Conservation (phyloP, 2,329 filamentous ascomycete species). For the Sclerotinia trifoliorum region DNA sequence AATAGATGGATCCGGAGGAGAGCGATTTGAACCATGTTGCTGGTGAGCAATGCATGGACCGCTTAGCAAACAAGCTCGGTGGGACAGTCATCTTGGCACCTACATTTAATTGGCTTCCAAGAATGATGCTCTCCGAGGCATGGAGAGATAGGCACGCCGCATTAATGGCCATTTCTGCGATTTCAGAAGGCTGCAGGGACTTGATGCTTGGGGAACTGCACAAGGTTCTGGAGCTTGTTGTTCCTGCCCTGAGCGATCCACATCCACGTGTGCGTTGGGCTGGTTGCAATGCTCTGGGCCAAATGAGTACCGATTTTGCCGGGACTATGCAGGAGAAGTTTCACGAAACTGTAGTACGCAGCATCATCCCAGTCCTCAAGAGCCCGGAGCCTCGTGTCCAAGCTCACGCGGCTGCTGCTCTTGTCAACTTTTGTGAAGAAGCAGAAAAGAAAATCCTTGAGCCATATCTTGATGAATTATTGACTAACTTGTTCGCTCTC, state of each 20-base stretch:
- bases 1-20: constrained; percentile 84
- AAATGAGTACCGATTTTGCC: constrained; percentile 99
- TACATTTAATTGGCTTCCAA: constrained; percentile 93
- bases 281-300: constrained; percentile 95
- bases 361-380: constrained; percentile 88
- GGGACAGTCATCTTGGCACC: constrained; percentile 89
- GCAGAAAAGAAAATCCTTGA: constrained; percentile 89
- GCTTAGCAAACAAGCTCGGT: constrained; percentile 93
- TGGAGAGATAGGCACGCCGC: constrained; percentile 97
- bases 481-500: constrained; percentile 81
- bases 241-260: constrained; percentile 83
- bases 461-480: constrained; percentile 85
- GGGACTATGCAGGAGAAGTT: constrained; percentile 97
- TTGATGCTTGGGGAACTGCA: constrained; percentile 93
- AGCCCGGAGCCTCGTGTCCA: constrained; percentile 91
- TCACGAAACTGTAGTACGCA: constrained; percentile 80
- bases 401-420: constrained; percentile 92
- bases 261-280: constrained; percentile 96
- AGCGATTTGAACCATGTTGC: constrained; percentile 97
- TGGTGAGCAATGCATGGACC: constrained; percentile 97
- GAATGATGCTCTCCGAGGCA: constrained; percentile 93
- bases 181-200: constrained; percentile 94
- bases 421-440: constrained; percentile 99
- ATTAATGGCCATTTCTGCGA: constrained; percentile 97
- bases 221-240: constrained; percentile 91